phyloP scores from a whole-genome alignment of 192 early-diverging fungal genomes.

The Gryganskiella cystojenkinii region DNA sequence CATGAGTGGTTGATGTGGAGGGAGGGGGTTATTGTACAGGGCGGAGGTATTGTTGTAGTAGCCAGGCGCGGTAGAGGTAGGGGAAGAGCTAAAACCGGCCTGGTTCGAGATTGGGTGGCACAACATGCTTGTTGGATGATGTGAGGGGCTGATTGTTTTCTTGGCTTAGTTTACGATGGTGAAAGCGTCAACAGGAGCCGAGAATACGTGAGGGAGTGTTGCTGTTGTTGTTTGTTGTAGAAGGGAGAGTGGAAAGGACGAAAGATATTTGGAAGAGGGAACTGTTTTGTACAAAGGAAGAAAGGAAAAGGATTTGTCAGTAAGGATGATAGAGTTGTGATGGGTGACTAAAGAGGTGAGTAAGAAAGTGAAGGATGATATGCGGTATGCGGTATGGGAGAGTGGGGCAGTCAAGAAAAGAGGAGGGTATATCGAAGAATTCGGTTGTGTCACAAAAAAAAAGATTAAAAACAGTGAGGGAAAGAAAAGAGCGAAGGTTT shows the following conservation, averaged over 20 bases:
- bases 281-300: too few relatives aligned
- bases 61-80: slow-evolving; percentile 16
- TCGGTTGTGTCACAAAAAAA: not conserved
- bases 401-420: not conserved
- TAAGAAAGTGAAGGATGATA: too few relatives aligned
- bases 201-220: too few relatives aligned
- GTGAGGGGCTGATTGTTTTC: not conserved
- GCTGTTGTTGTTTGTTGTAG: too few relatives aligned
- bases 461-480: not conserved
- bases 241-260: too few relatives aligned
- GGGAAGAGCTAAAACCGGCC: slow-evolving; percentile 3
- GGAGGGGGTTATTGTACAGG: slow-evolving; percentile 42
- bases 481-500: not conserved
- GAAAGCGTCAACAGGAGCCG: too few relatives aligned
- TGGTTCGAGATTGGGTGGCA: slow-evolving; percentile 25
- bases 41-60: not conserved
- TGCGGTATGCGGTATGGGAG: too few relatives aligned
- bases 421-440: not conserved
- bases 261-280: not conserved
- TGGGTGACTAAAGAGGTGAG: too few relatives aligned
- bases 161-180: too few relatives aligned
- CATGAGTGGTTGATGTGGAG: slow-evolving; percentile 29
- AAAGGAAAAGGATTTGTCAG: too few relatives aligned
- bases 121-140: slow-evolving; percentile 13
- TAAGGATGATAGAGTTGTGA: too few relatives aligned